phyloP scores from a whole-genome alignment of 768 basidiomycete species.

The Pleurotus sapidus region DNA sequence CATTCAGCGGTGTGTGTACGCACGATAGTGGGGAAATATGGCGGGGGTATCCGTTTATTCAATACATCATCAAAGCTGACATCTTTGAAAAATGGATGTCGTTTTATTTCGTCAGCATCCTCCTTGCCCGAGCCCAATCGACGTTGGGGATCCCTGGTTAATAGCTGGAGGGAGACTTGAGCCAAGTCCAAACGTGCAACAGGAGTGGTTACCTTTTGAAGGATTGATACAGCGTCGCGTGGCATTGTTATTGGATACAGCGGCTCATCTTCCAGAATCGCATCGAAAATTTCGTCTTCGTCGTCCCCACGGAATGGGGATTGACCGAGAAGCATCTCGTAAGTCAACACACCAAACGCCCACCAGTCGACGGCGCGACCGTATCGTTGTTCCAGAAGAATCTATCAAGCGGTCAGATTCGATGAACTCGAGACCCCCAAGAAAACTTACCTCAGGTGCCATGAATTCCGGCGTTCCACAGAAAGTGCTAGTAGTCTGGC shows the following conservation, averaged over 20 bases:
- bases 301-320: constrained; percentile 99
- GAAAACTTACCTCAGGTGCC: constrained; percentile 85
- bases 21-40: constrained; percentile 96
- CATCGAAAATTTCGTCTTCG: constrained; percentile 99
- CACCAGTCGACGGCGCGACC: constrained; percentile 99
- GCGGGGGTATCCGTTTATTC: constrained; percentile 94
- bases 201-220: constrained; percentile 72
- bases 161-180: constrained; percentile 48
- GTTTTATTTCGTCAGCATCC: constrained; percentile 97
- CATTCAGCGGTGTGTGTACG: constrained; percentile 27
- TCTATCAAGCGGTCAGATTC: constrained; percentile 44
- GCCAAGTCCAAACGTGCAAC: constrained; percentile 5
- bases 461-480: constrained; percentile 99
- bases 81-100: constrained; percentile 98
- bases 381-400: constrained; percentile 97
- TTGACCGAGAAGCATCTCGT: constrained; percentile 98
- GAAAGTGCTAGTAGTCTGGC: constrained; percentile 95
- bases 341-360: constrained; percentile 98
- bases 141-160: constrained; percentile 88
- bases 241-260: constrained; percentile 99
- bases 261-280: constrained; percentile 97
- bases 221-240: constrained; percentile 89
- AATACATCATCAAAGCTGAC: constrained; percentile 96
- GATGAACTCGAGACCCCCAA: background rate
- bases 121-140: constrained; percentile 89